Conservation (phyloP, 1,284 basidiomycete species). For the Trametes pubescens region DNA sequence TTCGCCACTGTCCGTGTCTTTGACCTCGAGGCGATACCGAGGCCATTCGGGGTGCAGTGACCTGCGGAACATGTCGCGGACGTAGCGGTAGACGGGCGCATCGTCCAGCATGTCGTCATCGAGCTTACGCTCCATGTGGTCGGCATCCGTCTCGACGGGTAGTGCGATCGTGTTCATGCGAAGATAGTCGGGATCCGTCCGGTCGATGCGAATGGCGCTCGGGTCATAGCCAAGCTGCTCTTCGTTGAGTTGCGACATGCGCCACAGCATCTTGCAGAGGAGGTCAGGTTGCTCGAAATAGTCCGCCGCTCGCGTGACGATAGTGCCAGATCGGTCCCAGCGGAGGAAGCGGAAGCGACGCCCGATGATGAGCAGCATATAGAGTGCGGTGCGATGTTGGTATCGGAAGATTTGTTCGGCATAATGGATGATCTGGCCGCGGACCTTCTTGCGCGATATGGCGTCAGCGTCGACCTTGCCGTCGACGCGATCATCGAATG, state of each 20-base stretch:
- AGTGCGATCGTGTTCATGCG: conserved; percentile 2
- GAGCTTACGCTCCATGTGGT: neutral
- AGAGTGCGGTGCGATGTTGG: conserved; percentile 23
- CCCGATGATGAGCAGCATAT: conserved; percentile 25
- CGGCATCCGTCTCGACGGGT: neutral
- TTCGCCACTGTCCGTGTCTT: neutral
- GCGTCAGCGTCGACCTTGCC: neutral
- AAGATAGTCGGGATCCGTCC: neutral
- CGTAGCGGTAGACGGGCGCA: conserved; percentile 14
- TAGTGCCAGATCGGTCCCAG: conserved; percentile 27
- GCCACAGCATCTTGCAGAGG: conserved; percentile 26
- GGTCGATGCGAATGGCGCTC: conserved; percentile 8
- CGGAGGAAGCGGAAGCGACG: conserved; percentile 18
- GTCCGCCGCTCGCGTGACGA: conserved; percentile 22
- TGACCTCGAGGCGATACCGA: neutral
- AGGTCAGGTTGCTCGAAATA: conserved; percentile 11
- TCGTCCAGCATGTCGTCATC: neutral
- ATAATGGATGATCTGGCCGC: conserved; percentile 14
- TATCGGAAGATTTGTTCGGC: conserved; percentile 12
- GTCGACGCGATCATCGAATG: conserved; percentile 5
- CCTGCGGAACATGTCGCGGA: conserved; percentile 8
- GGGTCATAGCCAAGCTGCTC: conserved; percentile 37
- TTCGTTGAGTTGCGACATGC: conserved; percentile 37
- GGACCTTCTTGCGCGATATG: conserved; percentile 8
- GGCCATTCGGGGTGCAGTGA: conserved; percentile 1